Base-by-base conservation (phyloP, 805 yeast genomes). In the Kazachstania kunashirensis region DNA sequence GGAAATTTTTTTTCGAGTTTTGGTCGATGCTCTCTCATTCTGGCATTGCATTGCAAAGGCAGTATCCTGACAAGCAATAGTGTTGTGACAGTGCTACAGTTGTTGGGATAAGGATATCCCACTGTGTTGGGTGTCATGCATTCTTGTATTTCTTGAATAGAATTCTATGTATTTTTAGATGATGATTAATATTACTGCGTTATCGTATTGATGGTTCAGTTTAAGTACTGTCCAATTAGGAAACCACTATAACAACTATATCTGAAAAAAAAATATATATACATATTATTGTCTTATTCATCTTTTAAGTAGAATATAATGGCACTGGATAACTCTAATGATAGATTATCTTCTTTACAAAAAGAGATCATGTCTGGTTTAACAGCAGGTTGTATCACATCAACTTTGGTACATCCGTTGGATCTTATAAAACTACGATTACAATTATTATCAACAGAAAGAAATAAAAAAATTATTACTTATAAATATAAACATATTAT, bases 371-470 rank as follows among this genome's bases (percentile, higher is more conserved):
- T 77, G 1, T 68, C 92, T 0, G 96, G 96, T 0, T 57, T 88
- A 5, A 53, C 75, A 2, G 94, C 96, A 0, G 98, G 98, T 0
- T 70, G 78, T 26, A 57, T 74, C 10, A 79, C 96, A 6, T 88
- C 97, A 1, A 46, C 82, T 2, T 64, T 80, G 1, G 79, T 89
- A 21, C 98, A 92, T 54, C 98, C 98, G 1, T 60, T 92, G 31
- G 98, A 92, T 57, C 66, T 92, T 35, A 61, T 88, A 40, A 92
- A 92, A 59, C 70, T 85, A 6, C 64, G 96, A 38, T 63, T 92
- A 29, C 98, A 92, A 55, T 67, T 88, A 24, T 75, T 47, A 16
- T 59, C 57, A 15, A 48, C 54, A 11, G 23, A 27, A 7, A 24
- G 21, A 20, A 14, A 5, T 6, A 8, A n/a, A 7, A 14, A 27